Evolutionary conservation across 208 protist species (phyloP).

Genomic region (Trichomonas tenax): DNA sequence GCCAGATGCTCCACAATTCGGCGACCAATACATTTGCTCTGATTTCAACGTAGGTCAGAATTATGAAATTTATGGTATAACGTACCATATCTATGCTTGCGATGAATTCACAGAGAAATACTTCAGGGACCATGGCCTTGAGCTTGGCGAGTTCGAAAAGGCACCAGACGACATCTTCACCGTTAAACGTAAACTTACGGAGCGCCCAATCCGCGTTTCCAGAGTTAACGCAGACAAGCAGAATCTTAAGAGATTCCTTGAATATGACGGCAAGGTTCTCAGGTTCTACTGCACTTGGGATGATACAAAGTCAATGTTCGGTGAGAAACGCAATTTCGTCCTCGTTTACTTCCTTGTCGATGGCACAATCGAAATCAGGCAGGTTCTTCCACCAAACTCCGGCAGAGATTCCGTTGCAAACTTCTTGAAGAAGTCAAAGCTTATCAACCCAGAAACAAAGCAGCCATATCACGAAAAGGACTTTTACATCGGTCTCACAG

Average conservation of each 20-base stretch:
- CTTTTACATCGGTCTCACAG: constrained; percentile 48
- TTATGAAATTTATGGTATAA: neutral
- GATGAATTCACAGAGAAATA: constrained; percentile 18
- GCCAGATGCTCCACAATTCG: neutral
- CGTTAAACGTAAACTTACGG: neutral
- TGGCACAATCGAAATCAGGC: constrained; percentile 68
- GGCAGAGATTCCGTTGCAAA: constrained; percentile 70
- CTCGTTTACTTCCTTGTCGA: constrained; percentile 81
- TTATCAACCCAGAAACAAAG: constrained; percentile 49
- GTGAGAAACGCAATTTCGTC: constrained; percentile 63
- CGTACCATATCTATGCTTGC: neutral
- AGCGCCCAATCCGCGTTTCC: neutral
- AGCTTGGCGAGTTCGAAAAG: neutral
- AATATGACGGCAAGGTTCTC: constrained; percentile 66
- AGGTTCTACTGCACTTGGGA: constrained; percentile 79
- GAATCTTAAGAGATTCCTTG: constrained; percentile 47
- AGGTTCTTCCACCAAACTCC: constrained; percentile 61
- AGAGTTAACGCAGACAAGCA: neutral
- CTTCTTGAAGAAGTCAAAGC: constrained; percentile 60
- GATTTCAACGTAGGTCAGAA: neutral
- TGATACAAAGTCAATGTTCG: constrained; percentile 55
- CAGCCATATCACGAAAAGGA: neutral
- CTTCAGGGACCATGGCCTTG: neutral
- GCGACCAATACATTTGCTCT: neutral
- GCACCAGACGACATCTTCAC: neutral